Evolutionary conservation across 1,284 basidiomycete genomes (phyloP).

Genomic region (Cystobasidium slooffiae): DNA sequence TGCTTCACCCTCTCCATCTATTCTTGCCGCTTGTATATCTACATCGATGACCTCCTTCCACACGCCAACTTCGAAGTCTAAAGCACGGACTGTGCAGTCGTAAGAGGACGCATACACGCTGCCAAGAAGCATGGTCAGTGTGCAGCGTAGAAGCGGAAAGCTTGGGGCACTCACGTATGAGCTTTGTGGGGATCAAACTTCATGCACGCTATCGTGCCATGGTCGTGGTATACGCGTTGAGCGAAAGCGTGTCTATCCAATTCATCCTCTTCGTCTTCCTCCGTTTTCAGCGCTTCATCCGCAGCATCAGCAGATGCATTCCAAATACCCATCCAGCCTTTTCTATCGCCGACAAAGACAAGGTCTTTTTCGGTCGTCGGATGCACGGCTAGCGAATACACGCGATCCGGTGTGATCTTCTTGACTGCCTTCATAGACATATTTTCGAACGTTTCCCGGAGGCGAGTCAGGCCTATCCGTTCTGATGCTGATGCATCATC

Average conservation of each 20-base stretch:
- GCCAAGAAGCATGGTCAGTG: not conserved
- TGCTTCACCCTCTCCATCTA: slow-evolving; percentile 56
- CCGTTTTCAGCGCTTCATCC: slow-evolving; percentile 52
- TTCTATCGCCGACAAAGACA: slow-evolving; percentile 60
- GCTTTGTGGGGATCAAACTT: slow-evolving; percentile 57
- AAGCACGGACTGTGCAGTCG: slow-evolving; percentile 59
- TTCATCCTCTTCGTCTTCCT: slow-evolving; percentile 53
- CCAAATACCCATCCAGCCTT: slow-evolving; percentile 59
- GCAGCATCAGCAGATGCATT: slow-evolving; percentile 48
- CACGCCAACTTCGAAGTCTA: slow-evolving; percentile 57
- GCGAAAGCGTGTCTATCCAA: slow-evolving; percentile 48
- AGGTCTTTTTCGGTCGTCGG: slow-evolving; percentile 58
- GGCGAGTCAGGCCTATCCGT: slow-evolving; percentile 14
- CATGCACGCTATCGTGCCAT: slow-evolving; percentile 56
- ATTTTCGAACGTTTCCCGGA: slow-evolving; percentile 31
- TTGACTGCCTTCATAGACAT: slow-evolving; percentile 36
- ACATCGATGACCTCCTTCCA: slow-evolving; percentile 59
- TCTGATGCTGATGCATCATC: not conserved
- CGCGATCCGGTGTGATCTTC: slow-evolving; percentile 58
- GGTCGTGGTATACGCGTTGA: slow-evolving; percentile 40
- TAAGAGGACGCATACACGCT: slow-evolving; percentile 59
- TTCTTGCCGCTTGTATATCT: slow-evolving; percentile 38
- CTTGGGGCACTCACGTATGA: slow-evolving; percentile 22
- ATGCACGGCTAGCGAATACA: slow-evolving; percentile 60
- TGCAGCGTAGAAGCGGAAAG: not conserved